These are phyloP conservation scores for Scleroderma citrinum DNA, from an alignment of 768 basidiomycete genomes.

Conservation along the genomic window DNA sequence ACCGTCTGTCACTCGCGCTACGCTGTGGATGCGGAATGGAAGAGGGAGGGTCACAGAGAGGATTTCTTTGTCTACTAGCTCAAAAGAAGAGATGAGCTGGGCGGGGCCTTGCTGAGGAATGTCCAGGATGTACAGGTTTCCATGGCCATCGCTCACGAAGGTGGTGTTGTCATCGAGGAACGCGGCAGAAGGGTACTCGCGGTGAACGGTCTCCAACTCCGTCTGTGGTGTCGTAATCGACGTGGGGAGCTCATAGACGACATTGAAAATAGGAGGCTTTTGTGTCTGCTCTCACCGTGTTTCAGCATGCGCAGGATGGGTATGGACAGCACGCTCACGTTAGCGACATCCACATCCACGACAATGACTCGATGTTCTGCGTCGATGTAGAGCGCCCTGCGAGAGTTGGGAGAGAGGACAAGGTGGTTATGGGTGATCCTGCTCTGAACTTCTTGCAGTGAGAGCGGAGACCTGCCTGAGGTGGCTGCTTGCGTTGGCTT, in stretches of 20 bases:
- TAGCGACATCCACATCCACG: slow-evolving; percentile 47
- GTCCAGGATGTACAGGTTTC: slow-evolving; percentile 57
- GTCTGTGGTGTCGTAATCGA: slow-evolving; percentile 39
- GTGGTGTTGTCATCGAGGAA: slow-evolving; percentile 46
- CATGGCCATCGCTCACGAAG: slow-evolving; percentile 65
- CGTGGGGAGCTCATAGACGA: slow-evolving; percentile 55
- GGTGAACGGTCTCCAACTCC: slow-evolving; percentile 33
- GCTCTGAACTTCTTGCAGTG: slow-evolving; percentile 79
- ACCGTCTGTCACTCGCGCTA: slow-evolving; percentile 31
- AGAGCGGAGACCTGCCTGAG: slow-evolving; percentile 55
- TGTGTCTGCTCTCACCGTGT: slow-evolving; percentile 41
- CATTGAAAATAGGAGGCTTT: slow-evolving; percentile 44
- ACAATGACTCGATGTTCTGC: slow-evolving; percentile 53
- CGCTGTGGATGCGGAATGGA: slow-evolving; percentile 37
- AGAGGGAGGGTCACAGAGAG: slow-evolving; percentile 20
- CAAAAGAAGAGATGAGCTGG: slow-evolving; percentile 47
- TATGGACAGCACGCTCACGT: slow-evolving; percentile 39
- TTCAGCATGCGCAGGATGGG: neutral
- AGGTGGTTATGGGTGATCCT: slow-evolving; percentile 84
- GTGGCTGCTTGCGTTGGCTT: slow-evolving; percentile 46
- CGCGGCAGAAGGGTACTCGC: slow-evolving; percentile 70
- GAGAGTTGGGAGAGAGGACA: slow-evolving; percentile 38
- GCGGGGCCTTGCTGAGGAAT: slow-evolving; percentile 36
- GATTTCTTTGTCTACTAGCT: slow-evolving; percentile 28
- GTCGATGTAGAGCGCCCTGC: slow-evolving; percentile 63